Evolutionary conservation across 106 monocot species (phyloP).

Genomic region (Apostasia ramifera): DNA sequence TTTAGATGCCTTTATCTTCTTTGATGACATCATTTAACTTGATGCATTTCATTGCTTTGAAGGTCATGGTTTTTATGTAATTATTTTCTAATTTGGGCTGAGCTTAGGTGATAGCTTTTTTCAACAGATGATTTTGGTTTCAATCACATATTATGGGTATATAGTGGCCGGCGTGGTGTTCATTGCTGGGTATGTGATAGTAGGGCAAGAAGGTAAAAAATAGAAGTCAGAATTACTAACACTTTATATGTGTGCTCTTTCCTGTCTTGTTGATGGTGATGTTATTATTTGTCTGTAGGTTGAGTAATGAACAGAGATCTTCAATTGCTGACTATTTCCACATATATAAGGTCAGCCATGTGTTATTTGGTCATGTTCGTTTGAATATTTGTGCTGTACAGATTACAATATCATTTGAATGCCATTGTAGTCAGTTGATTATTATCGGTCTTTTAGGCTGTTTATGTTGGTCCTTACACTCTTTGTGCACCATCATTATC

Average conservation of each 20-base stretch:
- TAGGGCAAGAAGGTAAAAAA: slow-evolving; percentile 79
- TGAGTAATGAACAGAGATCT: slow-evolving; percentile 81
- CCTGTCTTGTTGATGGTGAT: not conserved
- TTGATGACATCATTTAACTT: no score
- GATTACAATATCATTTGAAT: no score
- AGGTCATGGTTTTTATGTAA: no score
- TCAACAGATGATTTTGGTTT: slow-evolving; percentile 96
- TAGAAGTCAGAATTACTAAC: not conserved
- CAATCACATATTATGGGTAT: slow-evolving; percentile 94
- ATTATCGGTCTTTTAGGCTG: no score
- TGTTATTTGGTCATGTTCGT: not conserved
- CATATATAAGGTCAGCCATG: slow-evolving; percentile 65
- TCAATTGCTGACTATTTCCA: slow-evolving; percentile 82
- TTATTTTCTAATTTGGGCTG: no score
- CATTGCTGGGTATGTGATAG: slow-evolving; percentile 99
- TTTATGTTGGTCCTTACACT: no score
- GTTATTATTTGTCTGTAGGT: slow-evolving; percentile 31
- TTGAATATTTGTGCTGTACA: not conserved
- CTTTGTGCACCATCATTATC: no score
- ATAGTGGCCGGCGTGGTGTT: slow-evolving; percentile 95
- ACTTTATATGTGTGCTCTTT: not conserved
- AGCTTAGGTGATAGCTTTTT: no score
- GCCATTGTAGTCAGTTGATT: no score
- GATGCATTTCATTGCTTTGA: no score
- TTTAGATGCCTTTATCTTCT: not conserved